Evolutionary conservation across 2,329 filamentous ascomycete species (phyloP).

Genomic region (Claviceps quebecensis): DNA sequence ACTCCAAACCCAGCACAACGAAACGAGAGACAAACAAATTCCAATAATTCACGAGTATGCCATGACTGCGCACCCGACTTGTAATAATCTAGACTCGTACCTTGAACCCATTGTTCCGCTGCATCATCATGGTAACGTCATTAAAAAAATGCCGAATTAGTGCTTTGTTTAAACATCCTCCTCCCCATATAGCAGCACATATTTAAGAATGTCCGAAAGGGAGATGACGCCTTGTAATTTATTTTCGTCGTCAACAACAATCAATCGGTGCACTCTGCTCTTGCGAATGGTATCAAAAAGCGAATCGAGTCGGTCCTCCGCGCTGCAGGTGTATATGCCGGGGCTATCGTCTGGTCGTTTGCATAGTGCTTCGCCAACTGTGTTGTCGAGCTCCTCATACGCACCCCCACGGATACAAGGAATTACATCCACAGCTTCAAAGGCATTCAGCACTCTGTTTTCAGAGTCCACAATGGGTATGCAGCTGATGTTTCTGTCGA

Average conservation of each 20-base stretch:
- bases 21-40: not conserved
- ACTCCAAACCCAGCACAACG: constrained; percentile 2
- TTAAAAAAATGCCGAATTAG: not conserved
- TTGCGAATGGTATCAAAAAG: constrained; percentile 96
- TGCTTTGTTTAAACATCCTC: constrained; percentile 27
- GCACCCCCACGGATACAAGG: constrained; percentile 84
- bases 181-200: constrained; percentile 73
- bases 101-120: not conserved
- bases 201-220: constrained; percentile 90
- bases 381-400: constrained; percentile 80
- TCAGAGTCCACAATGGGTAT: constrained; percentile 81
- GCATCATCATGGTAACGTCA: not conserved
- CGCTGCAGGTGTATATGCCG: constrained; percentile 89
- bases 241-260: constrained; percentile 83
- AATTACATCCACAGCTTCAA: constrained; percentile 95
- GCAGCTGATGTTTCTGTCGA: constrained; percentile 84
- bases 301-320: constrained; percentile 82
- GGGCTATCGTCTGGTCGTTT: constrained; percentile 83
- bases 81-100: not conserved
- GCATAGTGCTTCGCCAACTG: constrained; percentile 76
- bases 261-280: constrained; percentile 81
- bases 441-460: constrained; percentile 75
- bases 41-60: not conserved
- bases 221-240: constrained; percentile 81
- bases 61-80: constrained; percentile 2